These are phyloP conservation scores for Suhomyces kunorum DNA, from an alignment of 1,139 yeast genomes.

Conservation along the genomic window DNA sequence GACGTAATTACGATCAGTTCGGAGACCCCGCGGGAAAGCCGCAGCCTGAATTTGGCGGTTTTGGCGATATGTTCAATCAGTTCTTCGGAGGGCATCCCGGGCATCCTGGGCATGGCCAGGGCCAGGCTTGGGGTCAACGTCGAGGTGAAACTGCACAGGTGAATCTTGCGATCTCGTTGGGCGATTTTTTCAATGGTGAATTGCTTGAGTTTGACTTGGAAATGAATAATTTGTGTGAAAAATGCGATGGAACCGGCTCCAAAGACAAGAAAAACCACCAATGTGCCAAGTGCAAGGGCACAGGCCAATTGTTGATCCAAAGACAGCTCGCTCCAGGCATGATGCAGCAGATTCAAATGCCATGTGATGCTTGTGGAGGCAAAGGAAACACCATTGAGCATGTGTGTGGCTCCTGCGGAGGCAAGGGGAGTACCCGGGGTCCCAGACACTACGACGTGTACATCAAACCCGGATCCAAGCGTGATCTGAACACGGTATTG, in stretches of 20 bases:
- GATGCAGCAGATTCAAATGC: conserved; percentile 79
- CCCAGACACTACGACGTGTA: conserved; percentile 60
- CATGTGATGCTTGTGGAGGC: conserved; percentile 82
- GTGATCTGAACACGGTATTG: conserved; percentile 59
- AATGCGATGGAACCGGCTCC: conserved; percentile 84
- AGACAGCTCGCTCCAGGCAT: conserved; percentile 87
- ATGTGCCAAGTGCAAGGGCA: conserved; percentile 73
- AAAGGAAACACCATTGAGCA: conserved; percentile 65
- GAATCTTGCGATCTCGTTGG: conserved; percentile 55
- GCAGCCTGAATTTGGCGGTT: conserved; percentile 26
- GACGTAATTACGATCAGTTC: conserved; percentile 68
- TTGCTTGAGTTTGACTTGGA: conserved; percentile 61
- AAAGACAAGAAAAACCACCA: conserved; percentile 67
- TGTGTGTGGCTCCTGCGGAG: conserved; percentile 69
- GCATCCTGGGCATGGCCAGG: conserved; percentile 19
- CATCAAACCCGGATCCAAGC: conserved; percentile 68
- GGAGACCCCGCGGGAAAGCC: conserved; percentile 78
- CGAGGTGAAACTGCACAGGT: conserved; percentile 70
- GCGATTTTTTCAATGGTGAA: conserved; percentile 71
- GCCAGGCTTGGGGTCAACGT: conserved; percentile 25
- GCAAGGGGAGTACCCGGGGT: conserved; percentile 62
- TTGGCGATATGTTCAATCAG: conserved; percentile 70
- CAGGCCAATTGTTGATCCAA: conserved; percentile 65
- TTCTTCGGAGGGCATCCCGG: conserved; percentile 67
- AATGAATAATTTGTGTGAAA: conserved; percentile 72